Base-by-base conservation (phyloP, 2,329 filamentous ascomycete genomes). In the Diplodia intermedia region DNA sequence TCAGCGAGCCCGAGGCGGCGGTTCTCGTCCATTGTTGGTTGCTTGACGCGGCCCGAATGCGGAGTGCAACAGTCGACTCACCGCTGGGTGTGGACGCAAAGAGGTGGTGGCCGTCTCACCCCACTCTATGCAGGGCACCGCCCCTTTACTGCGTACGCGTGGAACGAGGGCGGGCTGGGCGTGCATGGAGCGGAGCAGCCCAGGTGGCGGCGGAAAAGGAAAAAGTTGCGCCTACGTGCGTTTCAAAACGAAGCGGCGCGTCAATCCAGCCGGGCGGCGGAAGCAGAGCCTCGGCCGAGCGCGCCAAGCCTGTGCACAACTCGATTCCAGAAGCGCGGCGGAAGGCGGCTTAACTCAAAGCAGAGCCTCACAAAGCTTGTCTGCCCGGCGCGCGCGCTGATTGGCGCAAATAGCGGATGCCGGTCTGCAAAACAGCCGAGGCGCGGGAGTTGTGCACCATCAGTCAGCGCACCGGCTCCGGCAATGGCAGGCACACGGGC, bases 161-260 rank as follows among this genome's bases (percentile, higher is more conserved):
- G n/a, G 33, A 12, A 52, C 49, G 49, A 33, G 20, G 20, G 9
- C 5, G 49, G 20, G 11, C 18, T 49, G 43, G 20, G 43, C 43
- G 31, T 33, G 31, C 31, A 33, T 52, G 49, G 49, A 43, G 43
- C 43, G n/a, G 50, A 29, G 50, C 14, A 29, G 23, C 23, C 5
- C n/a, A 14, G 12, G 31, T 6, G 9, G 12, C 4, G 36, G 11
- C 36, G 7, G n/a, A 43, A 29, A n/a, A 26, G 56, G 56, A 47
- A 61, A 31, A 23, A 26, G 56, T 20, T 33, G 56, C 56, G 56
- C 2, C 8, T 38, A 61, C 47, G 56, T 60, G 33, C 55, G 55
- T 26, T 40, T 56, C 36, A 8, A 38, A 56, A 56, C 54, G 20
- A 26, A 20, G 12, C 18, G 36, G 56, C 40, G 23, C 36, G 56